Percentiles rank a stretch among this genome's conserved stretches.
Conservation (phyloP, 306 rosid species). For the Medicago arabica region DNA sequence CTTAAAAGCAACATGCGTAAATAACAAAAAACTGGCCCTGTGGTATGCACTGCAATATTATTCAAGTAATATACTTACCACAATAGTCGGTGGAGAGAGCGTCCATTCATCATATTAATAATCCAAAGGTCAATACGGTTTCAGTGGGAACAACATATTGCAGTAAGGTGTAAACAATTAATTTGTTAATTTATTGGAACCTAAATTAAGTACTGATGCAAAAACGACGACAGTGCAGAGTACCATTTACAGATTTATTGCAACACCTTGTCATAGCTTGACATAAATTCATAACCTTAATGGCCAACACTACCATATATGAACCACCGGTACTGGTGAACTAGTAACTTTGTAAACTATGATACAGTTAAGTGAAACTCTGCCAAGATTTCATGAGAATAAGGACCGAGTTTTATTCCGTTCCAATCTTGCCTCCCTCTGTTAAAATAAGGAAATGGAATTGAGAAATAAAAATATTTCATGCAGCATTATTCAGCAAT, state of each 20-base stretch:
- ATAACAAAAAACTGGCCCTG: too few relatives aligned
- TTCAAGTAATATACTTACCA: neutral
- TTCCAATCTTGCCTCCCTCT: constrained; percentile 95
- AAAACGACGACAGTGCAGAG: constrained; percentile 19
- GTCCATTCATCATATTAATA: neutral
- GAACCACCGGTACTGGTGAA: constrained; percentile 9
- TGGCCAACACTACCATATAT: constrained; percentile 4
- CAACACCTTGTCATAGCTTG: constrained; percentile 4
- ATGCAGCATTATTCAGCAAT: constrained; percentile 15
- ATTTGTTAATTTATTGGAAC: constrained; percentile 10
- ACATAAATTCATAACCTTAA: constrained; percentile 30
- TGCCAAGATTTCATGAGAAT: constrained; percentile 67
- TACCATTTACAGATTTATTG: constrained; percentile 33
- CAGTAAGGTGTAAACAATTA: constrained; percentile 1
- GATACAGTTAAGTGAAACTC: constrained; percentile 29
- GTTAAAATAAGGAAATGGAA: constrained; percentile 45
- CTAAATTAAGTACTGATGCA: constrained; percentile 27
- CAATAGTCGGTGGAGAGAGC: neutral
- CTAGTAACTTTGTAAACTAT: constrained; percentile 20
- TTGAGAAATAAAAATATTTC: constrained; percentile 19
- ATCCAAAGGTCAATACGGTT: constrained; percentile 1
- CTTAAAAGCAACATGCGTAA: too few relatives aligned
- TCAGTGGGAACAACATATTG: constrained; percentile 11
- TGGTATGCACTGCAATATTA: too few relatives aligned
- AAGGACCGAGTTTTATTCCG: constrained; percentile 77